phyloP scores from a whole-genome alignment of 306 rosid genomes.

The Fragaria vesca region DNA sequence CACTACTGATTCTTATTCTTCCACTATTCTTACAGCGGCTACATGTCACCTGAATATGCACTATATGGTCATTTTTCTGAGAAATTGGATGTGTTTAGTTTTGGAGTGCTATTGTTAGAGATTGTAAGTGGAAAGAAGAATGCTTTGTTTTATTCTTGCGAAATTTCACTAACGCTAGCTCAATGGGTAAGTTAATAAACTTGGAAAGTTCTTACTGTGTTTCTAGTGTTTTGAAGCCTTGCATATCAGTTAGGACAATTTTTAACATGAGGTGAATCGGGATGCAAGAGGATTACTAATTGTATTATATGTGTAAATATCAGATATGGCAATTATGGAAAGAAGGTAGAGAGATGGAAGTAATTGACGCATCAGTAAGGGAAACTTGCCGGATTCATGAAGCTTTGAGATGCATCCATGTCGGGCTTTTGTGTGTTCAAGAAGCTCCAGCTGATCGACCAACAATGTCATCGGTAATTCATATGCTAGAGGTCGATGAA shows the following conservation, averaged over 20 bases:
- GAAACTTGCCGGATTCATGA: slow-evolving; percentile 13
- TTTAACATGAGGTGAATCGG: no score
- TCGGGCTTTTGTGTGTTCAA: slow-evolving; percentile 22
- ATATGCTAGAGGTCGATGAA: neutral
- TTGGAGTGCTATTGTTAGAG: slow-evolving; percentile 16
- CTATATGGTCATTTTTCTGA: slow-evolving; percentile 16
- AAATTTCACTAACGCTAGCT: slow-evolving; percentile 1
- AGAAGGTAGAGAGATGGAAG: slow-evolving; percentile 32
- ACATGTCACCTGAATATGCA: slow-evolving; percentile 29
- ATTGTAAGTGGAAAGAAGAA: slow-evolving; percentile 24
- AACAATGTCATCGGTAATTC: slow-evolving; percentile 5
- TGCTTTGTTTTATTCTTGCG: neutral
- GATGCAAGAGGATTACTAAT: neutral
- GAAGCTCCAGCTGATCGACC: slow-evolving; percentile 26
- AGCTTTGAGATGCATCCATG: slow-evolving; percentile 11
- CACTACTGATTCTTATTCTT: neutral
- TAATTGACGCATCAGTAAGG: neutral
- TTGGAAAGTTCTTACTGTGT: neutral
- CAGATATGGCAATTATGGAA: slow-evolving; percentile 24
- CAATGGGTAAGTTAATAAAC: slow-evolving; percentile 5
- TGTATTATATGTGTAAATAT: neutral
- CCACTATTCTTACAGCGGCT: neutral
- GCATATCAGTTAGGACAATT: neutral
- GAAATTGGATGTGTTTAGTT: slow-evolving; percentile 27
- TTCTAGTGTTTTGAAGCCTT: neutral